Conservation (phyloP, 805 yeast genomes). For the Wickerhamomyces kurtzmanii region DNA sequence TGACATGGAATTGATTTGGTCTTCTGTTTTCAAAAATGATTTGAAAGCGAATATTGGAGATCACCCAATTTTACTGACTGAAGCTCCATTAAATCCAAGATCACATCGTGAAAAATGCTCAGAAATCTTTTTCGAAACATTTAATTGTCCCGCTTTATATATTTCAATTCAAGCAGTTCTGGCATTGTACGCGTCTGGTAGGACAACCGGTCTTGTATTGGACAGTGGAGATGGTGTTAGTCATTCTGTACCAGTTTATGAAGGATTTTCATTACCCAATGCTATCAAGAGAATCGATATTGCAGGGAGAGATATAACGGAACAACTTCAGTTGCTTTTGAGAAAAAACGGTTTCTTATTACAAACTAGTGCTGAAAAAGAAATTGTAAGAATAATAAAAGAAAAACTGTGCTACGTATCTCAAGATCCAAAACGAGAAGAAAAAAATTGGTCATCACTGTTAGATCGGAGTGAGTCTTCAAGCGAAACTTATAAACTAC, state of each 20-base stretch:
- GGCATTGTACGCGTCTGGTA: conserved; percentile 78
- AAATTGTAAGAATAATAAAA: conserved; percentile 68
- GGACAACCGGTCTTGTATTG: conserved; percentile 83
- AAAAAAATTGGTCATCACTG: conserved; percentile 30
- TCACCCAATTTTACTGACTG: conserved; percentile 83
- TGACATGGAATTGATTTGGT: conserved; percentile 81
- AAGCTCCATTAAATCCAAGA: conserved; percentile 79
- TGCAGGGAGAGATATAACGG: conserved; percentile 84
- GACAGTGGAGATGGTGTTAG: conserved; percentile 94
- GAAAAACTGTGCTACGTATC: conserved; percentile 67
- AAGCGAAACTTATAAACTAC: conserved; percentile 41
- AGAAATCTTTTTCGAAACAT: conserved; percentile 84
- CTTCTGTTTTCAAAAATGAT: conserved; percentile 47
- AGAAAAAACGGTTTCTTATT: conserved; percentile 61
- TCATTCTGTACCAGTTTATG: conserved; percentile 81
- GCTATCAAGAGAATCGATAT: conserved; percentile 67
- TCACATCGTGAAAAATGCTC: conserved; percentile 86
- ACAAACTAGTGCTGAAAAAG: conserved; percentile 69
- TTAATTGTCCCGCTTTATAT: conserved; percentile 82
- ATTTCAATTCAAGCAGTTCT: conserved; percentile 90
- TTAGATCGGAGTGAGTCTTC: too few relatives aligned
- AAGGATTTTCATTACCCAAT: conserved; percentile 73
- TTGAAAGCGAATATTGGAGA: conserved; percentile 57
- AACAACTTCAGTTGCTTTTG: conserved; percentile 57
- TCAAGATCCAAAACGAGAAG: conserved; percentile 45